phyloP scores from a whole-genome alignment of 2,329 filamentous ascomycete genomes.

The Microsporum ferrugineum region DNA sequence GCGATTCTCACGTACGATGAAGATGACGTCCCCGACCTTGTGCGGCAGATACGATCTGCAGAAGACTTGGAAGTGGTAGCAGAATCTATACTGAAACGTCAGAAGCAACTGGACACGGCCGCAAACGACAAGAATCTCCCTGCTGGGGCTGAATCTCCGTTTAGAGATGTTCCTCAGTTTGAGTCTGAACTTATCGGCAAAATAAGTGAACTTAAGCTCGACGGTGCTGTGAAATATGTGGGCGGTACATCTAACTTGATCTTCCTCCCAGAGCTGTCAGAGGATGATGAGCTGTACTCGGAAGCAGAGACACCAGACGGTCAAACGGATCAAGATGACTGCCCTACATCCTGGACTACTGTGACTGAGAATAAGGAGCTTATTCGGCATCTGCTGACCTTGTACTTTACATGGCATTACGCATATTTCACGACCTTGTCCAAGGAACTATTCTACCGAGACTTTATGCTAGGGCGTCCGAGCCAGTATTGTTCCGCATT shows the following conservation, averaged over 20 bases:
- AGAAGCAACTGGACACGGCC: conserved; percentile 37
- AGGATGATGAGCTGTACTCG: conserved; percentile 26
- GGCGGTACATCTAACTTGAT: conserved; percentile 91
- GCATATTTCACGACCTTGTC: conserved; percentile 88
- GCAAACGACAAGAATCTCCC: conserved; percentile 22
- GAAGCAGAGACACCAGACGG: conserved; percentile 28
- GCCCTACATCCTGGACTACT: conserved; percentile 74
- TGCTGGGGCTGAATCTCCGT: conserved; percentile 28
- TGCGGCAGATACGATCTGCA: conserved; percentile 78
- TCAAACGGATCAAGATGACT: conserved; percentile 48
- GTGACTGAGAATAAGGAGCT: conserved; percentile 71
- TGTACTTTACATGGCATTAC: conserved; percentile 99
- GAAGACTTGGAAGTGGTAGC: conserved; percentile 59
- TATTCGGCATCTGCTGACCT: conserved; percentile 77
- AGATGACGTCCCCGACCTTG: conserved; percentile 68
- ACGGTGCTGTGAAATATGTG: conserved; percentile 80
- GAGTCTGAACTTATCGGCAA: conserved; percentile 80
- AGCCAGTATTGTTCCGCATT: conserved; percentile 77
- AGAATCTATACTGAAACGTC: conserved; percentile 45
- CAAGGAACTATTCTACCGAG: conserved; percentile 72
- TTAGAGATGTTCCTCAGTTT: conserved; percentile 35
- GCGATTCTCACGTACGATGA: conserved; percentile 85
- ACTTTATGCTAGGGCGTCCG: conserved; percentile 61
- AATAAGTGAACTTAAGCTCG: conserved; percentile 81
- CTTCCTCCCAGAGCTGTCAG: conserved; percentile 51